A percentile compares a stretch with the other conserved stretches of the same genome.
These are phyloP conservation scores for Bimuria novae-zelandiae DNA, from an alignment of 2,329 filamentous ascomycete genomes.

Conservation along the genomic window DNA sequence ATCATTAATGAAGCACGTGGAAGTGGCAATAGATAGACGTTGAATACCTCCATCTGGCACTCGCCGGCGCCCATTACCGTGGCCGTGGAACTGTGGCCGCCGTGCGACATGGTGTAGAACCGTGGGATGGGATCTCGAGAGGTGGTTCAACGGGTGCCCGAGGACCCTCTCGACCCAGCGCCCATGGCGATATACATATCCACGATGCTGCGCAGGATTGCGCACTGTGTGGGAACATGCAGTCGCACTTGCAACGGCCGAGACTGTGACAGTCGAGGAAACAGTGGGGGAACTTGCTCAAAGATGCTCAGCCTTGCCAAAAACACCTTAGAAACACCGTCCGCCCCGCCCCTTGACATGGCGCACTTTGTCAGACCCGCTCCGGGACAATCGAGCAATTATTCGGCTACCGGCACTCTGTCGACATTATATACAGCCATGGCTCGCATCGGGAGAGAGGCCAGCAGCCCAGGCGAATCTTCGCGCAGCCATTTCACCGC, in stretches of 20 bases:
- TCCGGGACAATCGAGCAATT: neutral
- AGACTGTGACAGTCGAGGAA: conserved; percentile 15
- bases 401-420: neutral
- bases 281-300: conserved; percentile 41
- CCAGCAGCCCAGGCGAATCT: neutral
- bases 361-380: neutral
- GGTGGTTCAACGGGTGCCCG: conserved; percentile 1
- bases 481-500: neutral
- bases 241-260: conserved; percentile 10
- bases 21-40: neutral
- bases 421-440: conserved; percentile 1
- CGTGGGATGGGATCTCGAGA: conserved; percentile 5
- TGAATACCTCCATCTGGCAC: conserved; percentile 48
- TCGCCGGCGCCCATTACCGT: conserved; percentile 24
- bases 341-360: conserved; percentile 1
- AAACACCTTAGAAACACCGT: neutral
- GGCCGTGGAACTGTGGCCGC: conserved; percentile 18
- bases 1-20: too few species aligned
- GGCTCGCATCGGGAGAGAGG: neutral
- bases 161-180: neutral
- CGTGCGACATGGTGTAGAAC: conserved; percentile 20
- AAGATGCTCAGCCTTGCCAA: conserved; percentile 27
- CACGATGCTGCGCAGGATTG: conserved; percentile 2
- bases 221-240: conserved; percentile 11
- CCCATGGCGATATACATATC: conserved; percentile 15